Evolutionary conservation across 2,329 filamentous ascomycete genomes (phyloP), one percentile per base, ranked within the genome.

Genomic region (Xylaria sp.): DNA sequence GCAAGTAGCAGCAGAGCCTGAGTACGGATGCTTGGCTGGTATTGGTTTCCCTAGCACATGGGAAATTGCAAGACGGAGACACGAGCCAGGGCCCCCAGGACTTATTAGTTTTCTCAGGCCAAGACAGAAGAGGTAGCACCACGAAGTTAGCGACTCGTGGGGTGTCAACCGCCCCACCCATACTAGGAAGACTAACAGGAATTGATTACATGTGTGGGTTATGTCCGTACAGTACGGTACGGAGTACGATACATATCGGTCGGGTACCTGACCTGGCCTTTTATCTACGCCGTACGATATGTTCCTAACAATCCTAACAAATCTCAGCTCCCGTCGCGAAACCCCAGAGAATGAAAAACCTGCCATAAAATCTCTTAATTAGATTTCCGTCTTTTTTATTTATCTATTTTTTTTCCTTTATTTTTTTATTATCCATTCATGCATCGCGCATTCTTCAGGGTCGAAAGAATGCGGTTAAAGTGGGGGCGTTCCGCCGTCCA

Each of bases 61-160:
- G 60, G 60, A 62, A 55, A 62, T 62, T 62, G 53, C 56, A 59
- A 61, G 50, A 61, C 52, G 59, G 59, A 42, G 56, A 61, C 59
- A 55, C 59, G 49, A 54, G 57, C 53, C 46, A 57, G 16, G 57
- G 57, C 53, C 49, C 23, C 5, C 16, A 48, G 19, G 34, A 54
- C 30, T 35, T 46, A 46, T n/a, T 16, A 42, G 10, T 46, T 16
- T 46, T n/a, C 42, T 46, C 42, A n/a, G 42, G 2, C 42, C 42
- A n/a, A 46, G 42, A 46, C 42, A 46, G n/a, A 46, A 46, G 13
- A 3, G 37, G 37, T 42, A 42, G 37, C 37, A 42, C 37, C 37
- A 42, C 37, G 11, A 9, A 42, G 37, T 30, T 13, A 46, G 42
- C 42, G 42, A 16, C 42, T 46, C 42, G 42, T 46, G 42, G 42